Base-by-base conservation (phyloP, 2,329 filamentous ascomycete genomes). In the Phaeosphaeriaceae sp. region DNA sequence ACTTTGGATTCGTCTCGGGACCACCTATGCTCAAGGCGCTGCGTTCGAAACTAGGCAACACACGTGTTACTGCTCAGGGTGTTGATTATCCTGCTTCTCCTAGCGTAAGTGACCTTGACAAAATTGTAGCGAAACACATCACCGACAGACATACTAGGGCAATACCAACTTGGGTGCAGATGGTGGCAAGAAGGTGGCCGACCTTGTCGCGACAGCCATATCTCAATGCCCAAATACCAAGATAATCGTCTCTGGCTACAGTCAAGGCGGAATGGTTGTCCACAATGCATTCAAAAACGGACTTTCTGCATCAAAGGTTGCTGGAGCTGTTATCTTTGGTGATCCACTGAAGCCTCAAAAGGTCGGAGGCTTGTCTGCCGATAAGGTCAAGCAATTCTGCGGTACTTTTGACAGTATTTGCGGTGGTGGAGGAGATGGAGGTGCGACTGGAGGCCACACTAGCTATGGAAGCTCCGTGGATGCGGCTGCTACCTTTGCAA, bases 1-100 rank as follows among this genome's bases (percentile, higher is more conserved):
- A 77, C 49, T 75, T 79, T 58, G 76, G 76, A 6, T 61, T 60
- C 0, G 63, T 77, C 6, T 62, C 75, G 23, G 76, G 76, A 1
- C 76, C 76, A 2, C 67, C 71, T 2, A 67, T 72, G 62, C 59
- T 71, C 42, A 62, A 63, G 41, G 56, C 63, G 3, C 46, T 72
- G 21, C 59, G 66, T 20, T 23, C 39, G 26, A 62, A 67, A 53
- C 46, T 71, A 2, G 67, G 68, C 16, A 58, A 56, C 11, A 50
- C 56, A 26, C 53, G 57, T 29, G 64, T 72, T 8, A 64, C 61
- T 1, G 56, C 70, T 9, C 69, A 72, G 47, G 69, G 68, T 42
- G 66, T 72, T 7, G 61, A 66, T 29, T 71, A 72, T 34, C 53
- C 68, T 20, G 68, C 68, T 33, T 58, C 57, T 29, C 50, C 53